Evolutionary conservation across 495 filamentous ascomycete genomes (phyloP).

Genomic region (Niebla homalea): DNA sequence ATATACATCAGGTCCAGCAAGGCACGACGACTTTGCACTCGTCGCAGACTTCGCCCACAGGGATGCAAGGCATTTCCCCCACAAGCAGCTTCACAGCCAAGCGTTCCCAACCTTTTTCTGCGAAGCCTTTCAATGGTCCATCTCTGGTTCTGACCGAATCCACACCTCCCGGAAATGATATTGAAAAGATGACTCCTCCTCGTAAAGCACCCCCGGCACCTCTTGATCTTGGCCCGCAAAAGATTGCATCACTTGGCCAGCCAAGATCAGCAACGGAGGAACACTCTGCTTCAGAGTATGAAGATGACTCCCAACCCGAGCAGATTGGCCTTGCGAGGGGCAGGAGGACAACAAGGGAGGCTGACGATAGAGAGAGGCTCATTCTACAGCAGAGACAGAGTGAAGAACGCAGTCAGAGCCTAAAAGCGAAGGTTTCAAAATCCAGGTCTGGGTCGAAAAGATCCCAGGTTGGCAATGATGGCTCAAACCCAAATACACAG

Average conservation of each 20-base stretch:
- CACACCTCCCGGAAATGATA: constrained; percentile 9
- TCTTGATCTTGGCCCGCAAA: constrained; percentile 48
- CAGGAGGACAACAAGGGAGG: constrained; percentile 74
- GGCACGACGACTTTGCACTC: neutral
- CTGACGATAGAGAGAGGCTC: constrained; percentile 73
- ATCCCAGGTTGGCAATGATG: neutral
- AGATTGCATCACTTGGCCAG: constrained; percentile 27
- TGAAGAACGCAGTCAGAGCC: constrained; percentile 49
- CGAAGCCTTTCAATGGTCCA: constrained; percentile 8
- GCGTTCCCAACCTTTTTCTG: constrained; percentile 13
- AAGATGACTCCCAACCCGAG: constrained; percentile 57
- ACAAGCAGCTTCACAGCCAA: constrained; percentile 20
- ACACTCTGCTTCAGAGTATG: constrained; percentile 72
- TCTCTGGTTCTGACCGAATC: constrained; percentile 12
- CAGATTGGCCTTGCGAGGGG: constrained; percentile 50
- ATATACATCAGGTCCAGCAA: neutral
- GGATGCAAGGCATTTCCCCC: constrained; percentile 11
- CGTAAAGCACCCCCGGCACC: constrained; percentile 80
- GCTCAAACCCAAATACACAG: neutral
- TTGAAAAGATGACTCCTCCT: constrained; percentile 33
- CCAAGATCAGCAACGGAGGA: constrained; percentile 38
- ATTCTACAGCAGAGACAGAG: constrained; percentile 47
- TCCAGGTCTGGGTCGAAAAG: constrained; percentile 16
- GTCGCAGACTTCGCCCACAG: constrained; percentile 7
- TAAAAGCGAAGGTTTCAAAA: constrained; percentile 41